These are phyloP conservation scores for Cutaneotrichosporon sp. DNA, from an alignment of 1,284 basidiomycete genomes.

Conservation along the genomic window DNA sequence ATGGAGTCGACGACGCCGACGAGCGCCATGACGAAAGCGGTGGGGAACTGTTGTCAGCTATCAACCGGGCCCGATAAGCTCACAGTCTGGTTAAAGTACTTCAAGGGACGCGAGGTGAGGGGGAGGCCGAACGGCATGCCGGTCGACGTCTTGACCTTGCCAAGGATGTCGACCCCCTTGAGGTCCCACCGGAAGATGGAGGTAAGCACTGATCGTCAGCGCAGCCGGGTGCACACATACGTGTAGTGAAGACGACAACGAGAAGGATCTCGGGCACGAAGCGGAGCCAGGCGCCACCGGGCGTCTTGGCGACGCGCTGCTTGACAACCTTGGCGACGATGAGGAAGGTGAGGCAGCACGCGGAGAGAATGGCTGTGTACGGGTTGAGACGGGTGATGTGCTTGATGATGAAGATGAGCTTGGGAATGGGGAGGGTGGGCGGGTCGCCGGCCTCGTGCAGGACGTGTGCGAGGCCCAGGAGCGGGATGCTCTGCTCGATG, in stretches of 20 bases:
- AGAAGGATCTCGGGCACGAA: conserved; percentile 81
- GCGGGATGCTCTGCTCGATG: conserved; percentile 64
- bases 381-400: conserved; percentile 65
- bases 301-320: conserved; percentile 55
- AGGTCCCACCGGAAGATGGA: conserved; percentile 71
- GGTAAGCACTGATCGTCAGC: conserved; percentile 64
- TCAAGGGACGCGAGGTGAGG: conserved; percentile 61
- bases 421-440: conserved; percentile 63
- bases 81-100: conserved; percentile 67
- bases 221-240: conserved; percentile 58
- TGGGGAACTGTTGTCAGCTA: conserved; percentile 44
- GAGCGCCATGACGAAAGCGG: conserved; percentile 57
- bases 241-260: conserved; percentile 73
- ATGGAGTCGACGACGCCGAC: conserved; percentile 86
- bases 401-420: conserved; percentile 73
- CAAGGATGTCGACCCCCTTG: conserved; percentile 77
- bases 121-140: conserved; percentile 65
- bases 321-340: conserved; percentile 60
- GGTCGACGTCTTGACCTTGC: conserved; percentile 66
- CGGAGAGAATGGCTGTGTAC: conserved; percentile 71
- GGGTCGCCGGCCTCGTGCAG: conserved; percentile 54
- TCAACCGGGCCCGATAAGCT: conserved; percentile 5
- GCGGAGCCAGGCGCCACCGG: conserved; percentile 64
- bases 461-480: conserved; percentile 67
- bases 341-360: conserved; percentile 64